A percentile compares a stretch with the other conserved stretches of the same genome.
Evolutionary conservation across 257 asterid species (phyloP).

Genomic region (Gynochthodes officinalis): DNA sequence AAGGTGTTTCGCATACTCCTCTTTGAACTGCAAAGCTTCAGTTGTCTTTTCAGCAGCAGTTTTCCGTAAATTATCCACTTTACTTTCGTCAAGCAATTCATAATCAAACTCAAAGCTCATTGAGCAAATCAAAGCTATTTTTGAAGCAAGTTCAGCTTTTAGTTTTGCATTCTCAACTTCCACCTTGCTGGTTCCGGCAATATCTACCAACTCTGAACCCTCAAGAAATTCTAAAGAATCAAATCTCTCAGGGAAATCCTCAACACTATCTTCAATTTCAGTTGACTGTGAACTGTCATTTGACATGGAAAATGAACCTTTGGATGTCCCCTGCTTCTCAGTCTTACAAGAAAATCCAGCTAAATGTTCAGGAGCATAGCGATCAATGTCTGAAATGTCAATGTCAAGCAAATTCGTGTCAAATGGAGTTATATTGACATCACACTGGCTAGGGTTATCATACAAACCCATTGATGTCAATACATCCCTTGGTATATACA

Average conservation of each 20-base stretch:
- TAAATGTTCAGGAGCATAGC: slow-evolving; percentile 85
- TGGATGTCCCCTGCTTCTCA: slow-evolving; percentile 53
- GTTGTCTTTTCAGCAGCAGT: slow-evolving; percentile 71
- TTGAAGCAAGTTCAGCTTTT: slow-evolving; percentile 97
- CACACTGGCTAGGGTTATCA: slow-evolving; percentile 81
- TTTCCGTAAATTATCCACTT: slow-evolving; percentile 57
- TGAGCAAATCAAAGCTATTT: slow-evolving; percentile 80
- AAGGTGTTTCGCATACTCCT: slow-evolving; percentile 77
- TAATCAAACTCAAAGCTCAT: slow-evolving; percentile 55
- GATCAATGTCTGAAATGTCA: slow-evolving; percentile 75
- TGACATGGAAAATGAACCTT: slow-evolving; percentile 54
- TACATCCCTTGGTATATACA: slow-evolving; percentile 78
- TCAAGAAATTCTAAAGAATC: slow-evolving; percentile 56
- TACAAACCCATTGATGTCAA: slow-evolving; percentile 86
- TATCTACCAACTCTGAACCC: slow-evolving; percentile 74
- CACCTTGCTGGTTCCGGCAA: slow-evolving; percentile 90
- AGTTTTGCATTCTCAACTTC: slow-evolving; percentile 95
- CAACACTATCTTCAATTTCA: slow-evolving; percentile 48
- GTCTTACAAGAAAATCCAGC: slow-evolving; percentile 51
- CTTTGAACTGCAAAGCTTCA: slow-evolving; percentile 75
- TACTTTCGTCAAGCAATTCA: slow-evolving; percentile 60
- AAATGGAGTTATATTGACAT: slow-evolving; percentile 79
- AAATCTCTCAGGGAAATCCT: slow-evolving; percentile 36
- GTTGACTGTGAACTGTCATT: slow-evolving; percentile 53
- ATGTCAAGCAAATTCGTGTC: slow-evolving; percentile 74